Base-by-base conservation (phyloP, 805 yeast species). In the Nakazawaea pomicola region DNA sequence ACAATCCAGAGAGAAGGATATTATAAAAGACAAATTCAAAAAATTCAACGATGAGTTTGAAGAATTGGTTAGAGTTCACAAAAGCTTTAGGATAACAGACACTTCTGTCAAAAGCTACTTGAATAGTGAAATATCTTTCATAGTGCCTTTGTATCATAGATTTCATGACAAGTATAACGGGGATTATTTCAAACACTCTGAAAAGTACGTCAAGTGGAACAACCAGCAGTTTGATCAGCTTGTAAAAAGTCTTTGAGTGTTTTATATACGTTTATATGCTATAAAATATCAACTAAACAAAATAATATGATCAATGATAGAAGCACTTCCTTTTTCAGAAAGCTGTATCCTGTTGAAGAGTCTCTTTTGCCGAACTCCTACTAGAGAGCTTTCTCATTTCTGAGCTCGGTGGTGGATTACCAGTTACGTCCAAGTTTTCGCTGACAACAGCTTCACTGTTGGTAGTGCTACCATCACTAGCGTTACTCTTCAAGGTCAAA, bases 21-120 rank as follows among this genome's bases (percentile, higher is more conserved):
- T 70, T 37, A 76, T 88, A 42, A 93, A 91, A 54, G 96, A 93
- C 46, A 78, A 86, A 54, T 88, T 87, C 63, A 76, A 75, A 48
- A 80, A 74, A 45, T 93, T 91, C 64, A 91, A 90, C 57, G 76
- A 76, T 21, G 82, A 81, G 33, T 85, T 93, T 56, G 98, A 93
- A 40, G 85, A 77, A 25, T 75, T 90, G 25, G 73, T 83, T 18
- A 71, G 70, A 23, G 78, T 73, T 43, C 85, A 84, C 55, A 80
- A 78, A 51, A 69, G 70, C 36, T 82, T 78, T 56, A 75, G 74
- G 43, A 70, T 88, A 34, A 74, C 80, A 7, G 95, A 88, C 55
- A 70, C 76, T 4, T 72, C 71, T 30, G 68, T 91, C 58, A 78
- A 79, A 46, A 70, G 73, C 44, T 74, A 71, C 41, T 63, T 93